phyloP scores from a whole-genome alignment of 495 filamentous ascomycete genomes.

The Penicillium egyptiacum region DNA sequence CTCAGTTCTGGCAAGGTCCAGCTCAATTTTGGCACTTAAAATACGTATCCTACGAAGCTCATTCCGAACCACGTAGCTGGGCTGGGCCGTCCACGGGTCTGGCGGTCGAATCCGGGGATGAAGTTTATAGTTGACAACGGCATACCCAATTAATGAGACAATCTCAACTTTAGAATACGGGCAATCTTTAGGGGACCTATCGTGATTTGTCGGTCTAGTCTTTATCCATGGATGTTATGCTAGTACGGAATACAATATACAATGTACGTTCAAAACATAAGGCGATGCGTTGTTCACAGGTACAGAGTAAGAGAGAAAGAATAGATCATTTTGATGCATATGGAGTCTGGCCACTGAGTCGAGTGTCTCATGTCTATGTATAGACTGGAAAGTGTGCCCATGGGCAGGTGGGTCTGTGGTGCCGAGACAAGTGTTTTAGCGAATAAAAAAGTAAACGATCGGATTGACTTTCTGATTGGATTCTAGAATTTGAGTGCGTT shows the following conservation, averaged over 20 bases:
- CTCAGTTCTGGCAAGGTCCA: too few species aligned
- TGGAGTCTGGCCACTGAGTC: not conserved
- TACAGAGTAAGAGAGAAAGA: not conserved
- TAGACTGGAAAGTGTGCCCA: not conserved
- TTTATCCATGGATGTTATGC: too few species aligned
- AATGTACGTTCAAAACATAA: not conserved
- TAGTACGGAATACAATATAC: too few species aligned
- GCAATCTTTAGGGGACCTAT: too few species aligned
- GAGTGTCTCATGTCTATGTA: not conserved
- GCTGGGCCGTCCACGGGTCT: too few species aligned
- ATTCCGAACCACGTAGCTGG: too few species aligned
- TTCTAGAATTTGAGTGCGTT: constrained; percentile 3
- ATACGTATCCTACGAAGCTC: too few species aligned
- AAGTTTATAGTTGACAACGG: too few species aligned
- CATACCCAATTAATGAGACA: not conserved
- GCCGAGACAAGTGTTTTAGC: not conserved
- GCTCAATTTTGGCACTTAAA: too few species aligned
- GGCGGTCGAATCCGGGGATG: too few species aligned
- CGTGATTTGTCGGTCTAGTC: too few species aligned
- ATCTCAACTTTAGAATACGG: not conserved
- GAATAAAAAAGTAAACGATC: not conserved
- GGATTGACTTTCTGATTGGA: not conserved
- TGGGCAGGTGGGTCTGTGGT: not conserved
- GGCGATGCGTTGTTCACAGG: too few species aligned
- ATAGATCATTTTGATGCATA: not conserved